Evolutionary conservation across 352 stramenopile species (phyloP).

Genomic region (Pythium volutum): DNA sequence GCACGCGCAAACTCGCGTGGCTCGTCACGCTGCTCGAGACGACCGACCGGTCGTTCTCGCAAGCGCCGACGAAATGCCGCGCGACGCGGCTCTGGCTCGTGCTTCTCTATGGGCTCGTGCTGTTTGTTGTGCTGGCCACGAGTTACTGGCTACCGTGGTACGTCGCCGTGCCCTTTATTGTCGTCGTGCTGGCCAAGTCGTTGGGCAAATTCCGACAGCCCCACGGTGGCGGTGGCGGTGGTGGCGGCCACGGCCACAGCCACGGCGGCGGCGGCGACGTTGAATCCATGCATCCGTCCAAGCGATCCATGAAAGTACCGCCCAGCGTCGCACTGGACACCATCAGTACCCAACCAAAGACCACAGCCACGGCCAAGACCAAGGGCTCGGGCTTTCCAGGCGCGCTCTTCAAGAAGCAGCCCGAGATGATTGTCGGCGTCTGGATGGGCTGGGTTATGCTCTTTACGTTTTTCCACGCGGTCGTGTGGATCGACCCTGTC

Average conservation of each 20-base stretch:
- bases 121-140: constrained; percentile 54
- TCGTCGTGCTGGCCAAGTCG: constrained; percentile 47
- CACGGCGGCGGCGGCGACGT: constrained; percentile 32
- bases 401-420: constrained; percentile 42
- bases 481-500: constrained; percentile 46
- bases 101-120: constrained; percentile 41
- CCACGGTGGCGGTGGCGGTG: too few species aligned
- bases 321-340: constrained; percentile 9
- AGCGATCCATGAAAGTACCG: constrained; percentile 11
- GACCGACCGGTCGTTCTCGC: constrained; percentile 30
- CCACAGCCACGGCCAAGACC: constrained; percentile 2
- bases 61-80: constrained; percentile 49
- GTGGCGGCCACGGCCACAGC: constrained; percentile 45
- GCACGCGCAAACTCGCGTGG: constrained; percentile 37
- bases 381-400: constrained; percentile 12
- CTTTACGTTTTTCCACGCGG: constrained; percentile 69
- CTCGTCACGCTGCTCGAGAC: constrained; percentile 44
- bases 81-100: constrained; percentile 49
- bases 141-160: constrained; percentile 75
- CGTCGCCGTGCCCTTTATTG: constrained; percentile 56
- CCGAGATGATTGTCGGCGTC: constrained; percentile 73
- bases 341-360: constrained; percentile 1
- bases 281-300: constrained; percentile 27
- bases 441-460: constrained; percentile 69
- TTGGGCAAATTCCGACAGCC: constrained; percentile 35